Percentiles rank a stretch among this genome's conserved stretches.
These are phyloP conservation scores for Paratinospora sagittata DNA, from an alignment of 164 flowering plant genomes.

Conservation along the genomic window DNA sequence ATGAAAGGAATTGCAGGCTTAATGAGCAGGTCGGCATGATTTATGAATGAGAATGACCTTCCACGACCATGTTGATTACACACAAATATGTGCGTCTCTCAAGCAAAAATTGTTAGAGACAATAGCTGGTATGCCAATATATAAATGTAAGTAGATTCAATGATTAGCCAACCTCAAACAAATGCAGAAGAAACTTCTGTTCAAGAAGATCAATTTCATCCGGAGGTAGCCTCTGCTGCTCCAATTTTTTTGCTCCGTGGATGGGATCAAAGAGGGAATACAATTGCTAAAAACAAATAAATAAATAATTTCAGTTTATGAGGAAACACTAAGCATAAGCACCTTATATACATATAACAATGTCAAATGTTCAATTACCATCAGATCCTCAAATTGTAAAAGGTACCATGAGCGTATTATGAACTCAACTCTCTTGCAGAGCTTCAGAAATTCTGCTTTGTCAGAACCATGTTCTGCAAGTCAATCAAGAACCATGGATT, in stretches of 20 bases:
- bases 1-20: too few relatives aligned
- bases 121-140: neutral
- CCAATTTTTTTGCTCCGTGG: conserved; percentile 62
- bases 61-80: too few relatives aligned
- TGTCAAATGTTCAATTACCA: conserved; percentile 42
- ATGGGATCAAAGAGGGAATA: conserved; percentile 89
- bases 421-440: conserved; percentile 92
- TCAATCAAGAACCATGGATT: neutral
- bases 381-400: conserved; percentile 89
- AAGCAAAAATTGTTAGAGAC: neutral
- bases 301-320: neutral
- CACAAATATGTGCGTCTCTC: neutral
- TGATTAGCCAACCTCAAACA: conserved; percentile 53
- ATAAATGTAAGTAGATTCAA: neutral
- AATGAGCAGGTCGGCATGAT: too few relatives aligned
- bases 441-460: conserved; percentile 71
- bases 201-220: conserved; percentile 74
- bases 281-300: conserved; percentile 61
- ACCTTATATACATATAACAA: neutral
- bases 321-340: conserved; percentile 1
- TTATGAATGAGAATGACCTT: too few relatives aligned
- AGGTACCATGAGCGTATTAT: conserved; percentile 91
- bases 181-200: conserved; percentile 70
- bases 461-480: conserved; percentile 61
- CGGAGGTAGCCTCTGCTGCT: conserved; percentile 69